Base-by-base conservation (phyloP, 1,284 basidiomycete genomes). In the Ganoderma lucidum region DNA sequence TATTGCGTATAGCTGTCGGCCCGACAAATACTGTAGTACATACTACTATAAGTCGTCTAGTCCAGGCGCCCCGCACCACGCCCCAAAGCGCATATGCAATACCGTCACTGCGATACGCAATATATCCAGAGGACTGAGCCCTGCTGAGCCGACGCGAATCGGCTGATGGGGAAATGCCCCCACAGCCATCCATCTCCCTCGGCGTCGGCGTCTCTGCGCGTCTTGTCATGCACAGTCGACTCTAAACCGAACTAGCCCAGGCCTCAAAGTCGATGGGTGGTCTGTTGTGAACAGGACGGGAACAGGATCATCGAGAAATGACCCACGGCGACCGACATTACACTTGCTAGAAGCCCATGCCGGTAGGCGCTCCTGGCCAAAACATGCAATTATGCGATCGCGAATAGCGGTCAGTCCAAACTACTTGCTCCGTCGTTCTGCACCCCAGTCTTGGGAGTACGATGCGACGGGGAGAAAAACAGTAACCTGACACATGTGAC, bases 111-210 rank as follows among this genome's bases (percentile, higher is more conserved):
- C 30, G 5, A 56, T 35, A 56, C 15, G 30, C 53, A 17, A 56
- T 51, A 56, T 51, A 56, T 17, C 53, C 30, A 17, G 30, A 1
- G 48, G 48, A 9, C 48, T 51, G 23, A 51, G 23, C 12, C 48
- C 23, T 23, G 23, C 48, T 51, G 23, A 51, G 23, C 12, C 48
- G 23, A 51, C 23, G 12, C 5, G 23, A 28, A 5, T 28, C 48
- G 48, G 48, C 48, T 23, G 48, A 51, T 28, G 9, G 10, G 23
- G 48, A 51, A 28, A 28, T 30, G 15, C 30, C 15, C 28, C 14
- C 53, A 56, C 53, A 56, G 53, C 53, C 53, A 17, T 19, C 53
- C 53, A 56, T 56, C 53, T 30, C 30, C 15, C 17, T 56, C 53
- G 32, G 53, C 53, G 53, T 56, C 53, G 30, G 53, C 53, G 53